phyloP scores from a whole-genome alignment of 305 asterid species.

The Fraxinus baroniana region DNA sequence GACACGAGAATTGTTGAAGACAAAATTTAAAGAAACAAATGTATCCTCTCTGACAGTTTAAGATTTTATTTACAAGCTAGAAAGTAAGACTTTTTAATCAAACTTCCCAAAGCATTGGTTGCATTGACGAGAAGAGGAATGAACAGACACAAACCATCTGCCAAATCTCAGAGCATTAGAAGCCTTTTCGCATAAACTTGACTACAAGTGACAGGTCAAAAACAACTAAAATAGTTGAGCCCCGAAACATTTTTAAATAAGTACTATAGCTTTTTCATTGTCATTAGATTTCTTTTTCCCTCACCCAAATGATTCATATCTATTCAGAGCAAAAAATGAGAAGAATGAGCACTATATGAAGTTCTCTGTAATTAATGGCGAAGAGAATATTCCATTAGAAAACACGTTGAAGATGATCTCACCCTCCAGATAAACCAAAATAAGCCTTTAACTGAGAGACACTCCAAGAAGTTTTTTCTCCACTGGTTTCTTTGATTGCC shows the following conservation, averaged over 20 bases:
- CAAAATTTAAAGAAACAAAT: neutral
- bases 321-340: neutral
- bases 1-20: neutral
- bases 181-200: neutral
- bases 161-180: neutral
- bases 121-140: neutral
- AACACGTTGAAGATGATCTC: constrained; percentile 25
- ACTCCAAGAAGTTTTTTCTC: constrained; percentile 76
- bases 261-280: neutral
- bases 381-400: neutral
- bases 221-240: neutral
- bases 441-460: constrained; percentile 82
- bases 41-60: neutral
- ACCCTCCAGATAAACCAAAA: constrained; percentile 98
- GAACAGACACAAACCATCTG: neutral
- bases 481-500: constrained; percentile 76
- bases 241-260: neutral
- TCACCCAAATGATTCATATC: neutral
- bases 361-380: neutral
- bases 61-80: neutral
- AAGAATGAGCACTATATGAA: constrained; percentile 1
- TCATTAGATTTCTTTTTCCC: neutral
- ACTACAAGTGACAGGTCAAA: neutral
- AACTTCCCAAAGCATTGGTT: neutral
- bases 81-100: neutral